Percentiles rank a stretch among this genome's conserved stretches.
Evolutionary conservation across 129 eudicot genomes (phyloP).

Genomic region (Helianthus annuus): DNA sequence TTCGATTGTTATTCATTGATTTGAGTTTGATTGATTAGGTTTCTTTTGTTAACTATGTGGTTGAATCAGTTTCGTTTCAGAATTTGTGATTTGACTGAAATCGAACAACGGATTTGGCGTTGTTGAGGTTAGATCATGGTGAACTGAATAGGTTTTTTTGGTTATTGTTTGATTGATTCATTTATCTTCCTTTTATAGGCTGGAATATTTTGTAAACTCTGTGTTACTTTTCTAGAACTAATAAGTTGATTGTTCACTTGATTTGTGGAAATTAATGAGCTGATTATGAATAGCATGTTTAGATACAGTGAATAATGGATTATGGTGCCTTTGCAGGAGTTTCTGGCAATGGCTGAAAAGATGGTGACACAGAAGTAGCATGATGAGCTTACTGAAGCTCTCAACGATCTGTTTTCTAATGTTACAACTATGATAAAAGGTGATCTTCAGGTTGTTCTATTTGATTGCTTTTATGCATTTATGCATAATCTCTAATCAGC

Average conservation of each 20-base stretch:
- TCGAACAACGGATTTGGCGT: no score
- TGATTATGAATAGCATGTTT: constrained; percentile 7
- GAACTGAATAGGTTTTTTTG: no score
- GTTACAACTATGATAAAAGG: constrained; percentile 76
- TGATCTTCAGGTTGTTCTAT: constrained; percentile 69
- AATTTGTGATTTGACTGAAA: no score
- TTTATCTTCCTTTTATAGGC: no score
- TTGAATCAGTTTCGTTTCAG: no score
- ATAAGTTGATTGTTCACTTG: not conserved
- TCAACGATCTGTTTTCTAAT: constrained; percentile 65
- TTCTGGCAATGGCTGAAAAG: constrained; percentile 36
- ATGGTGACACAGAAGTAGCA: constrained; percentile 30
- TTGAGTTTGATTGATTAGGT: no score
- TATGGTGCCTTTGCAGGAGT: not conserved
- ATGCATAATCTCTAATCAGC: no score
- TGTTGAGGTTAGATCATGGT: no score
- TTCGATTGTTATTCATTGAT: no score
- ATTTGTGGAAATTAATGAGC: not conserved
- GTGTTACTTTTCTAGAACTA: not conserved
- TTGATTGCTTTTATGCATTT: not conserved
- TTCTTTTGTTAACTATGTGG: no score
- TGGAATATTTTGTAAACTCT: not conserved
- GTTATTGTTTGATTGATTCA: no score
- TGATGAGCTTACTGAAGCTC: constrained; percentile 59
- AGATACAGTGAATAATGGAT: constrained; percentile 4